Conservation (phyloP, 2,329 filamentous ascomycete genomes). For the Colletotrichum tropicicola region DNA sequence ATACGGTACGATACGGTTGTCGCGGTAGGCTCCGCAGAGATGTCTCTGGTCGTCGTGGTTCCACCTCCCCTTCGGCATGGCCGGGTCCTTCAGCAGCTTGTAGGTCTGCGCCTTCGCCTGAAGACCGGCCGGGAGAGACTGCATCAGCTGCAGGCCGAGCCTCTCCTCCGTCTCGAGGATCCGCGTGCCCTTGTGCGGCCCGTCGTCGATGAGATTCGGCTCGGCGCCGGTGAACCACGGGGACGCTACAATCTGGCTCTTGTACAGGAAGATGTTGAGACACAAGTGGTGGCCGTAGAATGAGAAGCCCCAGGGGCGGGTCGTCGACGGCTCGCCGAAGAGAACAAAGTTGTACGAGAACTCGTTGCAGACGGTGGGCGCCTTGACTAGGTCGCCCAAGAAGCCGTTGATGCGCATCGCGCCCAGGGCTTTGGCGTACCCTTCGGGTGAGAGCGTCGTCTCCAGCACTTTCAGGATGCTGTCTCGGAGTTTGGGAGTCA, state of each 20-base stretch:
- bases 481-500: slow-evolving; percentile 48
- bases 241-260: slow-evolving; percentile 71
- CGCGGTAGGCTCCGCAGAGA: slow-evolving; percentile 79
- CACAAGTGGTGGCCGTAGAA: slow-evolving; percentile 85
- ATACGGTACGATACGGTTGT: slow-evolving; percentile 80
- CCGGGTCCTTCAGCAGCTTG: slow-evolving; percentile 67
- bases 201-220: slow-evolving; percentile 77
- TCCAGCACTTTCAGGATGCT: slow-evolving; percentile 65
- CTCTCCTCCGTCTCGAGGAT: slow-evolving; percentile 73
- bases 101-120: slow-evolving; percentile 65
- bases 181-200: slow-evolving; percentile 68
- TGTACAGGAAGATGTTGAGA: slow-evolving; percentile 73
- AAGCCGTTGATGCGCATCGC: slow-evolving; percentile 82
- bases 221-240: slow-evolving; percentile 85
- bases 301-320: slow-evolving; percentile 73
- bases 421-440: slow-evolving; percentile 73
- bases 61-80: slow-evolving; percentile 76
- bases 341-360: slow-evolving; percentile 80
- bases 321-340: slow-evolving; percentile 69
- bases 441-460: slow-evolving; percentile 71
- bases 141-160: slow-evolving; percentile 76
- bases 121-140: slow-evolving; percentile 57
- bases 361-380: slow-evolving; percentile 74
- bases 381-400: slow-evolving; percentile 72
- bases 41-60: slow-evolving; percentile 85